Base-by-base conservation (phyloP, 306 rosid genomes). In the Cicer chorassanicum region DNA sequence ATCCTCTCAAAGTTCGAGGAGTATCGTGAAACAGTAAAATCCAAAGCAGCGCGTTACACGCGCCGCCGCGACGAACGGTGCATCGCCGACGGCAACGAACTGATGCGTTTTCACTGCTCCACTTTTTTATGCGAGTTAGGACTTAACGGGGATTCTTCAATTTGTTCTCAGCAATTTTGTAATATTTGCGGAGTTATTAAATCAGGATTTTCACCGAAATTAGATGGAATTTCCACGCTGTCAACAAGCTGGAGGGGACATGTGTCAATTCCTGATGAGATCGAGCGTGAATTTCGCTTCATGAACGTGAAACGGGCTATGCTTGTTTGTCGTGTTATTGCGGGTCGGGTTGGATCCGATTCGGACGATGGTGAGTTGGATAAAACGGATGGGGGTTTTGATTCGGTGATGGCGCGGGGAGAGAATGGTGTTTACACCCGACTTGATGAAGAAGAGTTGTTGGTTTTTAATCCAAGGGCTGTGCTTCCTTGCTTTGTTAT, bases 401-500 rank as follows among this genome's bases (percentile, higher is more conserved):
- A 94, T 81, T 94, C 99, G 6, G 82, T 94, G 76, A 80, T 87
- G 46, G 91, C 94, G 6, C 75, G 91, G 0, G 82, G 78, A 6
- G 93, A 88, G 12, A 80, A 79, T 13, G 96, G 97, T 43, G 88
- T 83, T 70, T 86, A 81, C 63, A 54, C 89, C 2, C 80, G 85
- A 18, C 56, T 86, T 50, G 98, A 91, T 42, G 98, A 93, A 43
- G 97, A 93, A 75, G 98, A 94, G 88, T 74, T 94, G 0, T 14
- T 94, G 84, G 99, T 91, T 76, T 90, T 90, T 64, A 94, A 86
- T 84, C 97, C 99, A 0, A 88, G 92, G 92, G 99, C 97, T 43
- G 96, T 94, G 83, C 97, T 94, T 56, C 99, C 99, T 71, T 94
- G 99, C 85, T 94, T 94, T 84, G 99, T 90, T 68, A 94, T 94